phyloP scores from a whole-genome alignment of 75 land plant genomes.

The Pseudotsuga menziesii region DNA sequence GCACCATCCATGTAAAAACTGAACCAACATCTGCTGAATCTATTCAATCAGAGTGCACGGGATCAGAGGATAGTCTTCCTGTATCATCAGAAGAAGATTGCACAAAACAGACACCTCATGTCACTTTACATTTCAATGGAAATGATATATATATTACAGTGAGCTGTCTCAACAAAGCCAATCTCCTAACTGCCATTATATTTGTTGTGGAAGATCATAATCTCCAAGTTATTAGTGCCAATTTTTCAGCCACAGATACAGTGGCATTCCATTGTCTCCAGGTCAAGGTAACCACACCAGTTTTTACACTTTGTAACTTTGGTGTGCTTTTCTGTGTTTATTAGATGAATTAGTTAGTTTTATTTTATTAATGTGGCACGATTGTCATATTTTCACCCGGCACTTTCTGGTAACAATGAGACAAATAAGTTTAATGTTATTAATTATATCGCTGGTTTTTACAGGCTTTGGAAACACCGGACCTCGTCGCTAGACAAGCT shows the following conservation, averaged over 20 bases:
- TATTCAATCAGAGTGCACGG: slow-evolving; percentile 3
- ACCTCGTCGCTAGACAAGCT: not conserved
- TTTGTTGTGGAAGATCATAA: slow-evolving; percentile 27
- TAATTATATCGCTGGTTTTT: not conserved
- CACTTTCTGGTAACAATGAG: not conserved
- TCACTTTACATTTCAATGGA: slow-evolving; percentile 29
- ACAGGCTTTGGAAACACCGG: slow-evolving; percentile 14
- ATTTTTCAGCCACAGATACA: slow-evolving; percentile 28
- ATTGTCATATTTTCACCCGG: too few relatives aligned
- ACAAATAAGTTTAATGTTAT: not conserved
- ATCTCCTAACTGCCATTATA: slow-evolving; percentile 17
- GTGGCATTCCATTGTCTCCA: slow-evolving; percentile 30
- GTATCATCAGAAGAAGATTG: slow-evolving; percentile 9
- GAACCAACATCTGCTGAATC: slow-evolving; percentile 3
- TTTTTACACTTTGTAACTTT: not conserved
- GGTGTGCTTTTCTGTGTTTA: too few relatives aligned
- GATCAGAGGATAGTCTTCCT: slow-evolving; percentile 6
- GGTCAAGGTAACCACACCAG: slow-evolving; percentile 15
- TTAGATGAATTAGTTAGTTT: too few relatives aligned
- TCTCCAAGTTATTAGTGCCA: slow-evolving; percentile 26
- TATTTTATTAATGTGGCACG: too few relatives aligned
- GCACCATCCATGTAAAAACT: slow-evolving; percentile 6
- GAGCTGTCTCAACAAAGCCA: slow-evolving; percentile 20
- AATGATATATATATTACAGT: slow-evolving; percentile 27
- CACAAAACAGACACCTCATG: slow-evolving; percentile 3